Conservation (phyloP, 306 rosid species). For the Psophocarpus tetragonolobus region DNA sequence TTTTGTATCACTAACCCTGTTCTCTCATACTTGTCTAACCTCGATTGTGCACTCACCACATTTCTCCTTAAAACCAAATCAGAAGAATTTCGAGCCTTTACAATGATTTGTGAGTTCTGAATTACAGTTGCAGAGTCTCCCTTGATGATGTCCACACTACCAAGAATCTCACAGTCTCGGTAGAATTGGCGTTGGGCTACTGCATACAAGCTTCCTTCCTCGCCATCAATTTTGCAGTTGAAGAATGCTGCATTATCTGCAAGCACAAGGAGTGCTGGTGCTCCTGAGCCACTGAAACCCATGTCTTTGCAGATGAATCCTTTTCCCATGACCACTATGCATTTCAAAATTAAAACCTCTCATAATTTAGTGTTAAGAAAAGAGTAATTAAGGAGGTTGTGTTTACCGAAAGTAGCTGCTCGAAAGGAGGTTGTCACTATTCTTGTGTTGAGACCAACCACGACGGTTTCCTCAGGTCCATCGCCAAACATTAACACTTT, state of each 20-base stretch:
- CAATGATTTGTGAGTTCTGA: conserved; percentile 32
- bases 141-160: conserved; percentile 9
- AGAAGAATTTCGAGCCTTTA: background rate
- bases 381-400: too few species aligned
- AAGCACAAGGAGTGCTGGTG: conserved; percentile 29
- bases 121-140: conserved; percentile 32
- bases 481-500: conserved; percentile 42
- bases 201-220: conserved; percentile 26
- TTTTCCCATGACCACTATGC: conserved; percentile 36
- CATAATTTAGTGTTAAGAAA: background rate
- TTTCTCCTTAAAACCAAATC: background rate
- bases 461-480: conserved; percentile 26
- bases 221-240: conserved; percentile 33
- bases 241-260: conserved; percentile 34
- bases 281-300: conserved; percentile 39
- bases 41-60: conserved; percentile 26
- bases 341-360: background rate
- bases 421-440: background rate
- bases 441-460: conserved; percentile 9
- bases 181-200: conserved; percentile 38
- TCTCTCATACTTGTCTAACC: background rate
- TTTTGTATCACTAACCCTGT: conserved; percentile 34
- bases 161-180: conserved; percentile 26
- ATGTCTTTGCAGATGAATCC: conserved; percentile 36
- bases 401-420: conserved; percentile 39